A percentile compares a stretch with the other conserved stretches of the same genome.
Evolutionary conservation across 139 green algal genomes (phyloP).

Genomic region (Chlorella sp.): DNA sequence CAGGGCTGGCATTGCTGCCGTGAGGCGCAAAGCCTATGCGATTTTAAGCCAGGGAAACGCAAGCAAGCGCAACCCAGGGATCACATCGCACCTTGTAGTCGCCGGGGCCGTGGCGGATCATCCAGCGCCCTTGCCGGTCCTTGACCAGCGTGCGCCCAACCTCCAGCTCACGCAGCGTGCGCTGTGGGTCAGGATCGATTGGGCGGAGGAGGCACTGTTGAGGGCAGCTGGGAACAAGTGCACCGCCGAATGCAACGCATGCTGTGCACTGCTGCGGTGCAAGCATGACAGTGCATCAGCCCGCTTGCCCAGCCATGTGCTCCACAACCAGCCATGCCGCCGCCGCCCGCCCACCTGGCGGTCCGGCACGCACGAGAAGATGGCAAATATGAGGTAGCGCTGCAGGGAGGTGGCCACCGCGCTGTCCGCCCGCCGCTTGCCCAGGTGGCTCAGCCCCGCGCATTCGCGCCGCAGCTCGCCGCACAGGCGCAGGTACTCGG

Average conservation of each 20-base stretch:
- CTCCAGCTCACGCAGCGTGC: conserved; percentile 76
- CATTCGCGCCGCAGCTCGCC: conserved; percentile 54
- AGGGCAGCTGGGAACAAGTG: neutral
- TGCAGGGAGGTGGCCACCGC: conserved; percentile 52
- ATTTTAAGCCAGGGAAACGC: too few relatives aligned
- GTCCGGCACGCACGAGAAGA: conserved; percentile 76
- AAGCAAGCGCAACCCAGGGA: too few relatives aligned
- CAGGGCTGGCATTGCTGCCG: too few relatives aligned
- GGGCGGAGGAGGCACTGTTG: neutral
- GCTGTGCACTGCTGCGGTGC: too few relatives aligned
- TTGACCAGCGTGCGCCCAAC: conserved; percentile 69
- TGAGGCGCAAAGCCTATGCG: too few relatives aligned
- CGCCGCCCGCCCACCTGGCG: conserved; percentile 19
- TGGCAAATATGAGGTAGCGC: conserved; percentile 76
- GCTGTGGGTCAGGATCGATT: conserved; percentile 52
- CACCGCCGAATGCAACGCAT: neutral
- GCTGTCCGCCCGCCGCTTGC: neutral
- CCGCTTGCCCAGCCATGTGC: neutral
- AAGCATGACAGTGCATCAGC: too few relatives aligned
- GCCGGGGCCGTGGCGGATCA: conserved; percentile 59
- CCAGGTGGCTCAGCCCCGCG: conserved; percentile 5
- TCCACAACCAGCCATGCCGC: neutral
- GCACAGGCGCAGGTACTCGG: conserved; percentile 62
- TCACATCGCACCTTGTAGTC: conserved; percentile 85
- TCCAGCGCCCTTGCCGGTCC: conserved; percentile 50